phyloP scores from a whole-genome alignment of 169 alveolate species.

The Amoebophrya sp. region DNA sequence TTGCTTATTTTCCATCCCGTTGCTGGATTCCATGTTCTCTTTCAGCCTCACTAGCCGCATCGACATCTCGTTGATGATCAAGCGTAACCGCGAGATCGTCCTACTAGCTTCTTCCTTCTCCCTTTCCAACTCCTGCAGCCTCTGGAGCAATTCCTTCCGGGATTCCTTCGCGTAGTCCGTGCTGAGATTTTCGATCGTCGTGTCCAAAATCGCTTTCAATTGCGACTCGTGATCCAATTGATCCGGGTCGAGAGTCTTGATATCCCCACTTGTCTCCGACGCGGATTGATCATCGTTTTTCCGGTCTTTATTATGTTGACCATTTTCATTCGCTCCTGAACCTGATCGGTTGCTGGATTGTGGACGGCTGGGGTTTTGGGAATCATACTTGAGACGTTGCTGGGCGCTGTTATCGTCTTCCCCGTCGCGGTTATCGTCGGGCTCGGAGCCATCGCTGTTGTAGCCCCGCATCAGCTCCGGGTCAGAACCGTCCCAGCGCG shows the following conservation, averaged over 20 bases:
- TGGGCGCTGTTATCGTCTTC: neutral
- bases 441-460: neutral
- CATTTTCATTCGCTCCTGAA: too few relatives aligned
- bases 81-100: neutral
- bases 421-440: neutral
- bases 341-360: too few relatives aligned
- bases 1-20: neutral
- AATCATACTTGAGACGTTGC: neutral
- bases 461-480: neutral
- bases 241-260: too few relatives aligned
- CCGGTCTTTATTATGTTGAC: too few relatives aligned
- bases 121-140: neutral
- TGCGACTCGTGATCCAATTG: too few relatives aligned
- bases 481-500: neutral
- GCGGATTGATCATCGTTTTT: too few relatives aligned
- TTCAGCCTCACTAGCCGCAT: neutral
- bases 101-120: neutral
- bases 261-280: too few relatives aligned
- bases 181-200: too few relatives aligned
- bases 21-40: neutral
- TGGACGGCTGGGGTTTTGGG: too few relatives aligned
- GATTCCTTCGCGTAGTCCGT: too few relatives aligned
- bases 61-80: slow-evolving; percentile 27
- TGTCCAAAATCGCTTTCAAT: too few relatives aligned
- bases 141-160: neutral